Evolutionary conservation across 495 filamentous ascomycete genomes (phyloP).

Genomic region (Monascus purpureus): DNA sequence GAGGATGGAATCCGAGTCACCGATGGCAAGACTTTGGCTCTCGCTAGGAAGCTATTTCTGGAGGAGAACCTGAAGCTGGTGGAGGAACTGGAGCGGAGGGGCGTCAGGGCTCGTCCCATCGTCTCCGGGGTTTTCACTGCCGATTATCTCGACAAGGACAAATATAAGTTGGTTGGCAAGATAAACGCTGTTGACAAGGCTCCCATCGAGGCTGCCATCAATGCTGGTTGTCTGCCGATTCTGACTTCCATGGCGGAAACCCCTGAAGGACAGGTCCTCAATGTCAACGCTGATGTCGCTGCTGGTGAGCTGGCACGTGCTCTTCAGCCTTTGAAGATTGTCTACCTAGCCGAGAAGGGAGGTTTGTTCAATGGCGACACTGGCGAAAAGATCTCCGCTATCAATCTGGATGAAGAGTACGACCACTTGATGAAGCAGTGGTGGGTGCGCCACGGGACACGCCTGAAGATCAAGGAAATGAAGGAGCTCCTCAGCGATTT

Average conservation of each 20-base stretch:
- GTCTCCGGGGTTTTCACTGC: conserved; percentile 90
- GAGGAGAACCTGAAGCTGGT: conserved; percentile 94
- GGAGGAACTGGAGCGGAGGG: conserved; percentile 80
- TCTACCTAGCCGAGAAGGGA: conserved; percentile 96
- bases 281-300: conserved; percentile 96
- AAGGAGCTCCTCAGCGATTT: conserved; percentile 81
- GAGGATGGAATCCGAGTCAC: conserved; percentile 95
- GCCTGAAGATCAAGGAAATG: conserved; percentile 97
- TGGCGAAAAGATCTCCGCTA: conserved; percentile 89
- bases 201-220: conserved; percentile 83
- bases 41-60: conserved; percentile 84
- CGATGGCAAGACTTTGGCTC: conserved; percentile 83
- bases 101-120: conserved; percentile 81
- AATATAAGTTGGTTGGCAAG: conserved; percentile 90
- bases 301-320: conserved; percentile 84
- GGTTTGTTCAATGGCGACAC: conserved; percentile 89
- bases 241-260: conserved; percentile 96
- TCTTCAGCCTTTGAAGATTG: conserved; percentile 91
- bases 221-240: conserved; percentile 84
- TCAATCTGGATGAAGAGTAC: conserved; percentile 96
- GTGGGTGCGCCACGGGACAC: conserved; percentile 93
- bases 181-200: conserved; percentile 86
- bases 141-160: conserved; percentile 87
- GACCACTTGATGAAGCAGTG: conserved; percentile 88
- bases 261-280: conserved; percentile 82